A percentile compares a stretch with the other conserved stretches of the same genome.
phyloP scores from a whole-genome alignment of 2,329 filamentous ascomycete species.

The Endocalyx cinctus region DNA sequence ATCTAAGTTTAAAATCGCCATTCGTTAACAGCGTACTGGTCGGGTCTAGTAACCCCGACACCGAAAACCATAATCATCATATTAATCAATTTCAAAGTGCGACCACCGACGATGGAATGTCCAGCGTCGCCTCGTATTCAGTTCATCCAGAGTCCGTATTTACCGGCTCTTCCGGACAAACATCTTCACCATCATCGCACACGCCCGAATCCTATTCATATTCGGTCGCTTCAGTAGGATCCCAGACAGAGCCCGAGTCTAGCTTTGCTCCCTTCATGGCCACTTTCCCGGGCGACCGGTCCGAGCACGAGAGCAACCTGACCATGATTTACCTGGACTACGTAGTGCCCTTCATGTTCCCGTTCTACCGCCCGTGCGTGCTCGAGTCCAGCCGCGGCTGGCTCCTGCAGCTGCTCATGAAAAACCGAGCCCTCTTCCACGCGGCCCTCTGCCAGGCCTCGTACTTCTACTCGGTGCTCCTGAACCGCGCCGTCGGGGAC shows the following conservation, averaged over 20 bases:
- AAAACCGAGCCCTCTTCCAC: conserved; percentile 54
- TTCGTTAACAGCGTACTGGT: neutral
- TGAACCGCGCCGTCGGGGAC: conserved; percentile 28
- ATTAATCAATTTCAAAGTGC: too few species aligned
- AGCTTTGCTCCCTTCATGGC: too few species aligned
- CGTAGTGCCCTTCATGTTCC: conserved; percentile 58
- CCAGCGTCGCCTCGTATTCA: neutral
- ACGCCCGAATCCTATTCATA: neutral
- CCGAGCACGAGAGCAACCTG: conserved; percentile 26
- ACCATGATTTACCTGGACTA: conserved; percentile 59
- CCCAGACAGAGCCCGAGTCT: neutral
- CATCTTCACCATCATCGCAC: conserved; percentile 1
- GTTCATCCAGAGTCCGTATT: neutral
- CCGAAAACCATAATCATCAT: too few species aligned
- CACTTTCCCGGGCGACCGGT: neutral
- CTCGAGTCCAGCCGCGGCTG: conserved; percentile 55
- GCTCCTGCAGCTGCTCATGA: conserved; percentile 53
- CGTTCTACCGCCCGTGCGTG: conserved; percentile 55
- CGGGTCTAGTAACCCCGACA: neutral
- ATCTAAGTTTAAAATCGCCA: too few species aligned
- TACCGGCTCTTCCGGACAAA: neutral
- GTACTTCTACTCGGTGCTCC: conserved; percentile 50
- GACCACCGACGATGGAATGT: neutral
- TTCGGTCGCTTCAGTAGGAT: too few species aligned
- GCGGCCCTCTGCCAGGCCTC: conserved; percentile 51